A percentile compares a stretch with the other conserved stretches of the same genome.
phyloP scores from a whole-genome alignment of 768 basidiomycete species.

The Lentinula edodes region DNA sequence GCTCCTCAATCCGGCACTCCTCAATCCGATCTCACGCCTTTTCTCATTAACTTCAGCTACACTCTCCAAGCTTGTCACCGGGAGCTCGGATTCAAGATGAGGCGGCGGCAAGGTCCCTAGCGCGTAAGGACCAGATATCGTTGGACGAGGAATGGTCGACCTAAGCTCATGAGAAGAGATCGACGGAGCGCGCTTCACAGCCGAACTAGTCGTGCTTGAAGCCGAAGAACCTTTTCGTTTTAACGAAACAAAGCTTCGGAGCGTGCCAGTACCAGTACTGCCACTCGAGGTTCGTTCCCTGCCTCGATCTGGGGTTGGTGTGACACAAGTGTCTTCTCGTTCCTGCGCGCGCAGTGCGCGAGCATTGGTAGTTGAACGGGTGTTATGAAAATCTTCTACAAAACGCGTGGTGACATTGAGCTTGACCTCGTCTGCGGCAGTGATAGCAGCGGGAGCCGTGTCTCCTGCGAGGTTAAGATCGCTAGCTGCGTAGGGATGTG shows the following conservation, averaged over 20 bases:
- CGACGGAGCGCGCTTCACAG: background rate
- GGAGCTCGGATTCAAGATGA: conserved; percentile 5
- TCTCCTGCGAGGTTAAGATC: background rate
- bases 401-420: background rate
- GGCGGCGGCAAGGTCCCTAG: conserved; percentile 27
- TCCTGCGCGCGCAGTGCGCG: conserved; percentile 1
- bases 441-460: background rate
- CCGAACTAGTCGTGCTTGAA: background rate
- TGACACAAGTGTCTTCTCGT: conserved; percentile 17
- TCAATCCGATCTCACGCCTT: background rate
- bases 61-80: background rate
- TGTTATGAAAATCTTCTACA: background rate
- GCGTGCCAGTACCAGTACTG: conserved; percentile 6
- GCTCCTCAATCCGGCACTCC: conserved; percentile 19
- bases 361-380: background rate
- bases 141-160: conserved; percentile 19
- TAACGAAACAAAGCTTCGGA: conserved; percentile 1
- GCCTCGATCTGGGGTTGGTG: conserved; percentile 20
- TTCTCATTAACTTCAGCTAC: background rate
- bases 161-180: background rate
- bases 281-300: conserved; percentile 12
- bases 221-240: conserved; percentile 4
- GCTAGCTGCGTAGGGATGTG: conserved; percentile 6
- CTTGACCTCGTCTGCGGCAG: background rate
- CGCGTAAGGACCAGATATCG: conserved; percentile 42